Evolutionary conservation across 768 basidiomycete species (phyloP), one percentile per base, ranked within the genome.

Genomic region (Pleurotus eryngii): DNA sequence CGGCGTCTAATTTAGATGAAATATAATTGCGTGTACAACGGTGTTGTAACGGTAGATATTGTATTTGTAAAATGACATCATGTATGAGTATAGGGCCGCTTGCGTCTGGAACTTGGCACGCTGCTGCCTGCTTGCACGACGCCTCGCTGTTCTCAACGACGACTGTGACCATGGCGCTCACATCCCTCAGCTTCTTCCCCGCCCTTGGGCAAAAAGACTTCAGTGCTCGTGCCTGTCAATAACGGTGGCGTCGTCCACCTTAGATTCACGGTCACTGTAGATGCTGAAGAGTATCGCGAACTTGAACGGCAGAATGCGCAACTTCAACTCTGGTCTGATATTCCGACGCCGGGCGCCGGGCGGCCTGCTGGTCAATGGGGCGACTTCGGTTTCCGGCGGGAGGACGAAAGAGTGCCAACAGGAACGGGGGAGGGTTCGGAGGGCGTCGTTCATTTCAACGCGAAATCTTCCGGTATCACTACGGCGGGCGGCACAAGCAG

Each of bases 301-400:
- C 61, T 76, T 27, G 60, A 64, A 35, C 59, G 59, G 5, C 64
- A 71, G 22, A 68, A 66, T n/a, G 70, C 64, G 8, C 69, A 64
- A 47, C 58, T 80, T 2, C 78, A 80, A 58, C 64, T 80, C 5
- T 81, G 77, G 78, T 75, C 78, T 5, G 67, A 80, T 54, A 61
- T 78, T 38, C 67, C 66, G 18, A 46, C 57, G 9, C 61, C 61
- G 45, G 59, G 62, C 12, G 61, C 42, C 46, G 57, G 59, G 7
- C 56, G 55, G 14, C 20, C 56, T 22, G 46, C 61, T 26, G 64
- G 67, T 30, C 64, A 66, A 49, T 77, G 78, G 79, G 59, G 63
- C 14, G 70, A 68, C 51, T 59, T 54, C 9, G n/a, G 18, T 15
- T 54, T 54, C 39, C 35, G 42, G 27, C 51, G 51, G 22, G 51